phyloP scores from a whole-genome alignment of 257 asterid species.

The Cordia subcordata region DNA sequence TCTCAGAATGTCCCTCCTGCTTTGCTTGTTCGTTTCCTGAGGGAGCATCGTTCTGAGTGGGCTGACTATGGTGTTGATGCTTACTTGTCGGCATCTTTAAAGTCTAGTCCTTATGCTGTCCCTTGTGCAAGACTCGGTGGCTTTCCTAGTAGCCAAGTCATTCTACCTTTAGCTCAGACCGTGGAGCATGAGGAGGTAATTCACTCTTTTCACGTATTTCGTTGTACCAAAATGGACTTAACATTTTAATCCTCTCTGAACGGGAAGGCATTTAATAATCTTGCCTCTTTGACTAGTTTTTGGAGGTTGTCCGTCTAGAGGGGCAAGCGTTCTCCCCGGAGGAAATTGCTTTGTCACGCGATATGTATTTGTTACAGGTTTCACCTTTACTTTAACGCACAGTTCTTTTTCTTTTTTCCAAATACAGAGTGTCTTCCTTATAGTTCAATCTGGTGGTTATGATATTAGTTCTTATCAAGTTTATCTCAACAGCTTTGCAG shows the following conservation, averaged over 20 bases:
- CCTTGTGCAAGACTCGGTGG: slow-evolving; percentile 76
- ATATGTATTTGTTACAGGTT: slow-evolving; percentile 86
- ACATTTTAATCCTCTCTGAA: not conserved
- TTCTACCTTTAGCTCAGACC: slow-evolving; percentile 78
- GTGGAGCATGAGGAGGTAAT: slow-evolving; percentile 81
- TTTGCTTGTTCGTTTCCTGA: slow-evolving; percentile 72
- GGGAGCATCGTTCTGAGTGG: slow-evolving; percentile 96
- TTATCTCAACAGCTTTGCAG: slow-evolving; percentile 63
- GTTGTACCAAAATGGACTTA: not conserved
- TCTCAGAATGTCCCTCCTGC: slow-evolving; percentile 82
- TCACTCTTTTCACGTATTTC: not conserved
- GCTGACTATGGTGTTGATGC: slow-evolving; percentile 80
- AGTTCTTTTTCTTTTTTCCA: not conserved
- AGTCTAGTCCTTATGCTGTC: slow-evolving; percentile 58
- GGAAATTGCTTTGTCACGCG: slow-evolving; percentile 79
- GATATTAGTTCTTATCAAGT: not conserved
- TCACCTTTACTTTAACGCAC: not conserved
- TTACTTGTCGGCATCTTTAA: slow-evolving; percentile 78
- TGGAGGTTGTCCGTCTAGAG: slow-evolving; percentile 86
- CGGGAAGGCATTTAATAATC: not conserved
- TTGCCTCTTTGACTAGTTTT: slow-evolving; percentile 33
- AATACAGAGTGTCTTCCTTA: not conserved
- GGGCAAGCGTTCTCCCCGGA: slow-evolving; percentile 77
- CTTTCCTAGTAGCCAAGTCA: slow-evolving; percentile 71
- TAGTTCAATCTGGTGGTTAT: not conserved